Evolutionary conservation across 1,284 basidiomycete species (phyloP), one percentile per base, ranked within the genome.

Genomic region (Mycena citricolor): DNA sequence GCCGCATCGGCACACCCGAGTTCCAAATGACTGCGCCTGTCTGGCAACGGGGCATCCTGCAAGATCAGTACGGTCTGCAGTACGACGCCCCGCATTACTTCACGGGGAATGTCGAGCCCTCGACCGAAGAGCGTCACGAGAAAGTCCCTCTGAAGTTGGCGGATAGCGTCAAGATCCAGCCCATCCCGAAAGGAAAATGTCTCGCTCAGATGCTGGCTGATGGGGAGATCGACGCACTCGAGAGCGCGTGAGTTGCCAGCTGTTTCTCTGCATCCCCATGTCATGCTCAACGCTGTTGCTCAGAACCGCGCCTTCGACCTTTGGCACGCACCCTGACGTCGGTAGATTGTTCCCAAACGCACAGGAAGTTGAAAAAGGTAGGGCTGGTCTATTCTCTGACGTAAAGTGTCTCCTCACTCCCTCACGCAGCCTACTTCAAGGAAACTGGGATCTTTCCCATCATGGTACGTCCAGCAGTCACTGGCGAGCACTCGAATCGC

Each of bases 161-260:
- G 14, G 49, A 51, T 16, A 51, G 30, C 24, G 52, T 54, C 25
- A 44, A 39, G 45, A 54, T 54, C 11, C 25, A 30, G 1, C 28
- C 44, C n/a, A 54, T 51, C 8, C 45, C 44, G n/a, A 32, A 44
- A 14, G 49, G 49, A 12, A 51, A 54, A 37, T 51, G 49, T 36
- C 20, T 54, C 10, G 48, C 52, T 6, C 49, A 51, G 32, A 54
- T 54, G 52, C 29, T 51, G 19, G 49, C 49, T 7, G 49, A 54
- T 32, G 49, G 49, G 1, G 49, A 54, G 30, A 47, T 51, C n/a
- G 52, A 51, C 31, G 44, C 44, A 5, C 38, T 54, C 1, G 41
- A 54, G 39, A 54, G 52, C 52, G 51, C 51, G 51, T 54, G 25
- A 42, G 51, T 39, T n/a, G n/a, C n/a, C n/a, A n/a, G n/a, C n/a